Percentiles rank a stretch among this genome's conserved stretches.
These are phyloP conservation scores for Hydnomerulius pinastri DNA, from an alignment of 768 basidiomycete genomes.

Conservation along the genomic window DNA sequence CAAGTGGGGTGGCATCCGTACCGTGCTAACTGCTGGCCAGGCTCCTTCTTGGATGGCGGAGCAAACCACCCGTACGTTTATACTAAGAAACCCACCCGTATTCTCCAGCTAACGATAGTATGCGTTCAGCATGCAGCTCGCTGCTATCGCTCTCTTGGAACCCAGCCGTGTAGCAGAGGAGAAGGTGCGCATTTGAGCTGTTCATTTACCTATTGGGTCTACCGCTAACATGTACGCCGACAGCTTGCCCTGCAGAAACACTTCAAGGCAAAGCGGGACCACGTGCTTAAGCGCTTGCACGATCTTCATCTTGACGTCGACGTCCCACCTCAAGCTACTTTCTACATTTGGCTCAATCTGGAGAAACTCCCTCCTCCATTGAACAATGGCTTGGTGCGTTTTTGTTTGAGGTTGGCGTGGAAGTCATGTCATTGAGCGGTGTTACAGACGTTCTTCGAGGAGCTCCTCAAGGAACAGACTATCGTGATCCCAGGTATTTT, in stretches of 20 bases:
- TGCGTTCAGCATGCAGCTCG: slow-evolving; percentile 70
- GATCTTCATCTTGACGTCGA: slow-evolving; percentile 76
- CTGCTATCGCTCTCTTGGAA: slow-evolving; percentile 82
- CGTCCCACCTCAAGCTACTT: slow-evolving; percentile 78
- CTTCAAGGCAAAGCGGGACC: slow-evolving; percentile 90
- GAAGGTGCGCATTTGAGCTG: slow-evolving; percentile 44
- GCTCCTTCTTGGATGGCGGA: slow-evolving; percentile 93
- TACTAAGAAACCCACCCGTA: background rate
- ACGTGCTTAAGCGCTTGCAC: slow-evolving; percentile 80
- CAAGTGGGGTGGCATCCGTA: background rate
- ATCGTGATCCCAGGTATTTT: slow-evolving; percentile 92
- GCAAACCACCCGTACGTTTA: slow-evolving; percentile 83
- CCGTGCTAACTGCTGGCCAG: slow-evolving; percentile 28
- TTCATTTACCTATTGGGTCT: background rate
- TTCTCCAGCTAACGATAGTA: slow-evolving; percentile 1
- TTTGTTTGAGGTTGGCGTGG: background rate
- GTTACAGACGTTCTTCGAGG: slow-evolving; percentile 86
- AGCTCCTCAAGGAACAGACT: slow-evolving; percentile 85
- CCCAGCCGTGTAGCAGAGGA: slow-evolving; percentile 67
- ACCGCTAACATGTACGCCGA: background rate
- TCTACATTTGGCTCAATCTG: slow-evolving; percentile 94
- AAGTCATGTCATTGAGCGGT: background rate
- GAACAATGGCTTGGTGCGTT: slow-evolving; percentile 79
- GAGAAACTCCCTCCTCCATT: slow-evolving; percentile 77
- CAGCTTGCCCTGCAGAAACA: slow-evolving; percentile 83